Conservation (phyloP, 83 land plant genomes). For the Picea abies region DNA sequence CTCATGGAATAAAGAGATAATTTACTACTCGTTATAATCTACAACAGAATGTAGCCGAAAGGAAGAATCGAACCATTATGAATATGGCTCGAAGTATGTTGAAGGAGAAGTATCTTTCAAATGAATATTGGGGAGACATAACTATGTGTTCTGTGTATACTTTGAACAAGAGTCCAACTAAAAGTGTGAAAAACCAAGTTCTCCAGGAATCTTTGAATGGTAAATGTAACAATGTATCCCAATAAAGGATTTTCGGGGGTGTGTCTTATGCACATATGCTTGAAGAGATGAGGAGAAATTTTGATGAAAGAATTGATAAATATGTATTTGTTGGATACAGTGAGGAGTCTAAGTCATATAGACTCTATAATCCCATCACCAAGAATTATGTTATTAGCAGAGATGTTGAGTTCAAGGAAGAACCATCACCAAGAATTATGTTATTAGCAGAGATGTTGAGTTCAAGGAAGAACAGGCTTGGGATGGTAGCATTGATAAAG, state of each 20-base stretch:
- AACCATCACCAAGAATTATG: slow-evolving; percentile 23
- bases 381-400: too few species aligned
- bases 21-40: too few species aligned
- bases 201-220: background rate
- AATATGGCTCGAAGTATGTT: too few species aligned
- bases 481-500: slow-evolving; percentile 8
- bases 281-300: slow-evolving; percentile 18
- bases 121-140: too few species aligned
- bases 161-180: too few species aligned
- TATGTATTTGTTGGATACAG: slow-evolving; percentile 30
- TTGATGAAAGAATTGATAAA: slow-evolving; percentile 20
- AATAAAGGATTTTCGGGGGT: slow-evolving; percentile 28
- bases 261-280: slow-evolving; percentile 26
- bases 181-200: too few species aligned
- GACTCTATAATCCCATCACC: slow-evolving; percentile 29
- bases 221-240: background rate
- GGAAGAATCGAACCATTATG: too few species aligned
- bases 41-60: too few species aligned
- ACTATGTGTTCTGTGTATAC: too few species aligned
- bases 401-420: too few species aligned
- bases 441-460: slow-evolving; percentile 28
- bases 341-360: slow-evolving; percentile 24
- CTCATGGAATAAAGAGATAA: too few species aligned
- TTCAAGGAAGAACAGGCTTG: slow-evolving; percentile 26
- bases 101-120: too few species aligned